Evolutionary conservation across 768 basidiomycete genomes (phyloP).

Genomic region (Leucosporidium scottii): DNA sequence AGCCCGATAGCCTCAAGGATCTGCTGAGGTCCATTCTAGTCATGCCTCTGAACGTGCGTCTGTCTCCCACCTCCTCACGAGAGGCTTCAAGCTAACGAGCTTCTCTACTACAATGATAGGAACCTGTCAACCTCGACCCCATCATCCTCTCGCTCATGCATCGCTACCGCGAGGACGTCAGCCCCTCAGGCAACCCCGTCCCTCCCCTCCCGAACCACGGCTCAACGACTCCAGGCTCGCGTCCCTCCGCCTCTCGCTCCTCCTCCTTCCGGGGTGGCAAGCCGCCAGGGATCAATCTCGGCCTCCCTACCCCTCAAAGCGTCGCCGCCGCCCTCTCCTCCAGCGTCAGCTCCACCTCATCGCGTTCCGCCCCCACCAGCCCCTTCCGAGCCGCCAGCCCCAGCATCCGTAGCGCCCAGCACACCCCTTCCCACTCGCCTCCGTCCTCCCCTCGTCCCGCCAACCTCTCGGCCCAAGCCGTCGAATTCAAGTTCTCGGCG

Average conservation of each 20-base stretch:
- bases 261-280: constrained; percentile 23
- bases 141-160: constrained; percentile 29
- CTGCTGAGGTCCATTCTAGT: constrained; percentile 15
- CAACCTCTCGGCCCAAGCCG: constrained; percentile 10
- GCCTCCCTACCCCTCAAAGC: constrained; percentile 2
- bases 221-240: constrained; percentile 18
- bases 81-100: not conserved
- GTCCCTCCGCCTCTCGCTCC: constrained; percentile 28
- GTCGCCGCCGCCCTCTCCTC: constrained; percentile 8
- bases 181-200: constrained; percentile 28
- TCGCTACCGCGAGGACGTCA: constrained; percentile 26
- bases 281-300: constrained; percentile 8
- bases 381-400: constrained; percentile 13
- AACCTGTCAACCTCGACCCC: constrained; percentile 20
- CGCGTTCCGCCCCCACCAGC: constrained; percentile 22
- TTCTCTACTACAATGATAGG: not conserved
- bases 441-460: constrained; percentile 14
- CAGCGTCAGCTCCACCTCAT: not conserved
- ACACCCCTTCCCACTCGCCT: constrained; percentile 19
- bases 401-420: not conserved
- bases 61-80: not conserved
- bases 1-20: constrained; percentile 30
- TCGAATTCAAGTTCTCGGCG: constrained; percentile 31
- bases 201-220: constrained; percentile 31
- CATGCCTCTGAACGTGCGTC: constrained; percentile 2